A percentile compares a stretch with the other conserved stretches of the same genome.
Evolutionary conservation across 768 basidiomycete genomes (phyloP).

Genomic region (Boletus patriciae): DNA sequence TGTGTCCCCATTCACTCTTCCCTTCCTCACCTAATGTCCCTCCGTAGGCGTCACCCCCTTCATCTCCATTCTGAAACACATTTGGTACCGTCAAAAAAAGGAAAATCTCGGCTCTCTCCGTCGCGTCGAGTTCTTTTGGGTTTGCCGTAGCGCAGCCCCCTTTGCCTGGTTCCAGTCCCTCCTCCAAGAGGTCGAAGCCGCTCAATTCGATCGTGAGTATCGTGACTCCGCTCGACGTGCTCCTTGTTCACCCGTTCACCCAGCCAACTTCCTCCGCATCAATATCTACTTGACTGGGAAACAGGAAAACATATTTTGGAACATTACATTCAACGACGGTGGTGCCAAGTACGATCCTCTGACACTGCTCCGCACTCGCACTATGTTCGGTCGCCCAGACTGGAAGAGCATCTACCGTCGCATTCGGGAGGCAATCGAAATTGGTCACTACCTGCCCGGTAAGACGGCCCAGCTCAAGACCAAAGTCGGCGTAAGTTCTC

Average conservation of each 20-base stretch:
- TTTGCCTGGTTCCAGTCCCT: constrained; percentile 96
- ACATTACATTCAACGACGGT: constrained; percentile 85
- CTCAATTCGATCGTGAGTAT: constrained; percentile 82
- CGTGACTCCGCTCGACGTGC: not conserved
- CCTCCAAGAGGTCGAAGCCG: constrained; percentile 83
- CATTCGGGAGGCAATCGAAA: constrained; percentile 76
- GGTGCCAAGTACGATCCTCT: constrained; percentile 86
- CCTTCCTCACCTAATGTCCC: not conserved
- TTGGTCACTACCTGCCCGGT: constrained; percentile 79
- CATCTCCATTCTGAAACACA: constrained; percentile 91
- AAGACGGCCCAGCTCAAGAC: constrained; percentile 77
- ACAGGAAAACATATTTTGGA: constrained; percentile 87
- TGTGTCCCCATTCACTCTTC: constrained; percentile 30
- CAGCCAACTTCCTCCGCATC: constrained; percentile 91
- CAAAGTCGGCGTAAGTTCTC: constrained; percentile 69
- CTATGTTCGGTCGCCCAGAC: constrained; percentile 90
- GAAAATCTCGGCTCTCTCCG: constrained; percentile 77
- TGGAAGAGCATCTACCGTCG: constrained; percentile 80
- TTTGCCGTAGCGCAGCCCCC: constrained; percentile 92
- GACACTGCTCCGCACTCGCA: constrained; percentile 83
- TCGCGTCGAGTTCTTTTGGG: constrained; percentile 94
- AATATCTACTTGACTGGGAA: constrained; percentile 89
- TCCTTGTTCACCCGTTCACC: constrained; percentile 10
- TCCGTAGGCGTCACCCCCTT: constrained; percentile 84
- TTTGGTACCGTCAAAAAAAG: constrained; percentile 89